Conservation (phyloP, 176 grass and related monocot genomes). For the Bromus sterilis region DNA sequence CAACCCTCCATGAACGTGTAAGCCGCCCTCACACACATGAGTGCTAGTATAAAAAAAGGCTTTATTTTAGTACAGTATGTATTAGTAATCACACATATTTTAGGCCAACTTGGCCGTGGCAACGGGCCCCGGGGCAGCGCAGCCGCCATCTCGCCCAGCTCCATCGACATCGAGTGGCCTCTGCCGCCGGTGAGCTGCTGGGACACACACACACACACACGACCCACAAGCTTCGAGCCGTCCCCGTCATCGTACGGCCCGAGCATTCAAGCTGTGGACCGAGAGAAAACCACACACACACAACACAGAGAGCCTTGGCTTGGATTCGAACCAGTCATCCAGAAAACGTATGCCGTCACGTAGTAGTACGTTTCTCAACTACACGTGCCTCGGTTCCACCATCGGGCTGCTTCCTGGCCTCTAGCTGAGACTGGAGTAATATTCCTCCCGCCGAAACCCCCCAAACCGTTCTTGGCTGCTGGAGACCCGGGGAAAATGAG, state of each 20-base stretch:
- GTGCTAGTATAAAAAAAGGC: too few relatives aligned
- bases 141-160: too few relatives aligned
- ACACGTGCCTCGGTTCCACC: neutral
- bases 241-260: conserved; percentile 3
- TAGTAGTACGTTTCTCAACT: neutral
- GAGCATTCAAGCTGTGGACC: conserved; percentile 1
- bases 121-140: neutral
- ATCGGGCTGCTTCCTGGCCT: neutral
- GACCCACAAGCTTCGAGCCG: neutral
- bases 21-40: too few relatives aligned
- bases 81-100: too few relatives aligned
- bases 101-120: neutral
- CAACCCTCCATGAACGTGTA: too few relatives aligned
- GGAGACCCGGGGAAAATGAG: neutral
- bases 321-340: neutral
- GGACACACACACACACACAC: neutral
- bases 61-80: too few relatives aligned
- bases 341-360: neutral
- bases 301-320: too few relatives aligned
- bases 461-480: neutral
- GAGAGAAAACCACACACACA: neutral
- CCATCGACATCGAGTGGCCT: neutral
- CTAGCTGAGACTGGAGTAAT: neutral
- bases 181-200: neutral
- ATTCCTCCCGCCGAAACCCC: neutral